phyloP scores from a whole-genome alignment of 805 yeast species.

The Kodamaea sagamina region DNA sequence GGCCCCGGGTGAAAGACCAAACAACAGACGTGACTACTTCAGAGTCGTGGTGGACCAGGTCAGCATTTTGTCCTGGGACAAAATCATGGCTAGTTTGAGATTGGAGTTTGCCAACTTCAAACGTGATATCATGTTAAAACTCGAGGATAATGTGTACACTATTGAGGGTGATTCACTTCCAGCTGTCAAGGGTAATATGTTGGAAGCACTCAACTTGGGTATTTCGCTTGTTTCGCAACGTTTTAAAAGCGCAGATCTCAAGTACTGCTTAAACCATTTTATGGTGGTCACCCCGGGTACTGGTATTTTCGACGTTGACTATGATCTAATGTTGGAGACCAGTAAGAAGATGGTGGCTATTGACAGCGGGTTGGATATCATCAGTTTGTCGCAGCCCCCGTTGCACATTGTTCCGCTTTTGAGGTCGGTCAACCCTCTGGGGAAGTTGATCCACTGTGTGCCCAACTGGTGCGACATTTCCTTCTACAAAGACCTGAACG shows the following conservation, averaged over 20 bases:
- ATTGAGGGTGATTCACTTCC: conserved; percentile 60
- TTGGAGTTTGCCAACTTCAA: conserved; percentile 82
- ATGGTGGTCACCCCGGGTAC: conserved; percentile 89
- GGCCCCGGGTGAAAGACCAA: conserved; percentile 70
- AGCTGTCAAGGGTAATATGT: conserved; percentile 82
- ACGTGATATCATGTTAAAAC: conserved; percentile 63
- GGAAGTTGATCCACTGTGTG: conserved; percentile 65
- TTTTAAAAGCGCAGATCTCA: conserved; percentile 79
- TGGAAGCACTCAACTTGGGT: conserved; percentile 86
- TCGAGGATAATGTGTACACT: conserved; percentile 19
- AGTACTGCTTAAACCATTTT: conserved; percentile 90
- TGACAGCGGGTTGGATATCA: conserved; percentile 85
- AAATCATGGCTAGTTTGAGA: conserved; percentile 84
- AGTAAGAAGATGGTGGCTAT: conserved; percentile 72
- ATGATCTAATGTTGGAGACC: conserved; percentile 70
- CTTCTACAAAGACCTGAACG: conserved; percentile 69
- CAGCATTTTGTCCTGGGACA: conserved; percentile 83
- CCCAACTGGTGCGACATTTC: conserved; percentile 97
- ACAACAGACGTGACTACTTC: conserved; percentile 74
- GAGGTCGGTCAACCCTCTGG: conserved; percentile 53
- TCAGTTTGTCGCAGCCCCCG: conserved; percentile 89
- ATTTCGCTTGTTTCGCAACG: conserved; percentile 74
- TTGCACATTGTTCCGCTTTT: conserved; percentile 89
- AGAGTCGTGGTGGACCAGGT: conserved; percentile 96
- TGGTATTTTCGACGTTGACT: conserved; percentile 90